Conservation (phyloP, 768 basidiomycete genomes). For the Butyriboletus loyo region DNA sequence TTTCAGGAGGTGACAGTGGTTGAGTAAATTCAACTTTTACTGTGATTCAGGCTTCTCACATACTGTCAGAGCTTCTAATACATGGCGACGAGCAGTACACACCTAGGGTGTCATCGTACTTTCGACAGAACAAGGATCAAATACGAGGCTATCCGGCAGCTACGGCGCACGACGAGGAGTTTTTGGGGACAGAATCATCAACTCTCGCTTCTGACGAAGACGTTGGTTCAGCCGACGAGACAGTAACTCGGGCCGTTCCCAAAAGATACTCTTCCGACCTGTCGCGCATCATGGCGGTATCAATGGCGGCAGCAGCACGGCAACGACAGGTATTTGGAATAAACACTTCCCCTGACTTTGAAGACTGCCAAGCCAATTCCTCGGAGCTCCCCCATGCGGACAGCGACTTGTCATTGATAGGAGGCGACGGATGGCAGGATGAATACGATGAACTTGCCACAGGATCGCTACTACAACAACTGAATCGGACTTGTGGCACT, state of each 20-base stretch:
- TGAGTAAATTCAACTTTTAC: conserved; percentile 3
- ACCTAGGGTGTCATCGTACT: conserved; percentile 11
- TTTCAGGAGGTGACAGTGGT: conserved; percentile 3
- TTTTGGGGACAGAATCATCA: conserved; percentile 10
- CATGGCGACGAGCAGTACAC: conserved; percentile 20
- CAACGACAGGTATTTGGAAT: conserved; percentile 54
- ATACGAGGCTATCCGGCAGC: not conserved
- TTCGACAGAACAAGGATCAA: conserved; percentile 4
- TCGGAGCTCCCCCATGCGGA: conserved; percentile 36
- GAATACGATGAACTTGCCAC: conserved; percentile 30
- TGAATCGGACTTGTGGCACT: not conserved
- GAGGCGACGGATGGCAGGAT: conserved; percentile 39
- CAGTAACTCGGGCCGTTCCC: not conserved
- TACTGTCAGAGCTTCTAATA: conserved; percentile 1
- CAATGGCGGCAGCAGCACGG: conserved; percentile 38
- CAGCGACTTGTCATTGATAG: conserved; percentile 47
- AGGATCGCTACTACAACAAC: conserved; percentile 28
- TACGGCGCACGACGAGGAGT: not conserved
- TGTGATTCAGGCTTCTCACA: conserved; percentile 5
- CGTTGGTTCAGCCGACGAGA: not conserved
- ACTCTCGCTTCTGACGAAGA: conserved; percentile 18
- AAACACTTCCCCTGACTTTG: conserved; percentile 35
- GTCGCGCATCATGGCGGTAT: conserved; percentile 26
- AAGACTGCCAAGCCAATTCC: not conserved
- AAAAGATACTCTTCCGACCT: conserved; percentile 29